phyloP scores from a whole-genome alignment of 108 stramenopile species.

The Hondaea fermentalgiana region DNA sequence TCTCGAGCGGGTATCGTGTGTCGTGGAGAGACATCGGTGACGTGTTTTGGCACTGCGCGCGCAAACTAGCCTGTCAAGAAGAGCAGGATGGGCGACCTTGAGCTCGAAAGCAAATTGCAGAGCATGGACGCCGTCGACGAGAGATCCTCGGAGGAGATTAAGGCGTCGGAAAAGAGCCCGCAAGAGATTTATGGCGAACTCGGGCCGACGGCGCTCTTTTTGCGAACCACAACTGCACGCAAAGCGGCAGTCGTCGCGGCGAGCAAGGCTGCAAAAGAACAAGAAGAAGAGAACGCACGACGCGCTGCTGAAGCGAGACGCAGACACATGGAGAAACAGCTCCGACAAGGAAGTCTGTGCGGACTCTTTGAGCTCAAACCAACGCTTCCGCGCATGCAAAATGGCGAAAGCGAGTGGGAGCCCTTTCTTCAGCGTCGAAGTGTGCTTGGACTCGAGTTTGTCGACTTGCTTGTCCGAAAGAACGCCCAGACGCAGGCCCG shows the following conservation, averaged over 20 bases:
- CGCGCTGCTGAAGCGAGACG: background rate
- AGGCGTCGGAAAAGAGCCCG: background rate
- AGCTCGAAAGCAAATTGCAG: background rate
- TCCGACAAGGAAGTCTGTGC: background rate
- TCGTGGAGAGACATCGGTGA: no score
- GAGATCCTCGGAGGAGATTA: background rate
- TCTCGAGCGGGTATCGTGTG: no score
- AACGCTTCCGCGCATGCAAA: background rate
- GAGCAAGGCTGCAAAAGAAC: background rate
- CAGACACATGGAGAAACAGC: background rate
- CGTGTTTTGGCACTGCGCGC: no score
- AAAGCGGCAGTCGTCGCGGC: background rate
- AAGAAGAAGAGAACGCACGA: background rate
- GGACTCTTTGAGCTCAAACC: background rate
- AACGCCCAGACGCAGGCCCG: no score
- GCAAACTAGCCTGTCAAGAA: no score
- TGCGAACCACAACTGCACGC: background rate
- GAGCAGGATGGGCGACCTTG: no score
- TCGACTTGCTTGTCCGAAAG: background rate
- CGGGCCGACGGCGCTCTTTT: background rate
- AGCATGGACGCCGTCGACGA: background rate
- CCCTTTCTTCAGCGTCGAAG: background rate
- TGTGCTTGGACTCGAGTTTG: background rate
- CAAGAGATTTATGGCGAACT: background rate
- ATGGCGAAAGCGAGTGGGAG: background rate